phyloP scores from a whole-genome alignment of 177 flowering plant species.

The Vitis hybrid region DNA sequence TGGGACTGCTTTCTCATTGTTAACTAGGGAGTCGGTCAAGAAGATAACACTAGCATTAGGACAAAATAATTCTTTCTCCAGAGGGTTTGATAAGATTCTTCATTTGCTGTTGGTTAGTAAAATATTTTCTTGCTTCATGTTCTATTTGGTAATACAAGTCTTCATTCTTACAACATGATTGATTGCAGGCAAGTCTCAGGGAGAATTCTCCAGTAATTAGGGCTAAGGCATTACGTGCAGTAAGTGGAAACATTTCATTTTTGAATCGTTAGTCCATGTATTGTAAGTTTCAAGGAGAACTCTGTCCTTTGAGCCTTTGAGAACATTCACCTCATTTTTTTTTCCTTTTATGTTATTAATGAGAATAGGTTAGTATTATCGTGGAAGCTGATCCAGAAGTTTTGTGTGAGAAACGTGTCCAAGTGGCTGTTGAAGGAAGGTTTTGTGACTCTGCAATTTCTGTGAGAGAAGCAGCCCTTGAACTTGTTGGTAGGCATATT shows the following conservation, averaged over 20 bases:
- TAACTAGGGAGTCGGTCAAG: constrained; percentile 73
- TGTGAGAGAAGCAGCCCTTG: constrained; percentile 97
- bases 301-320: neutral
- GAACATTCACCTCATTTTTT: neutral
- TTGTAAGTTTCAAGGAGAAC: neutral
- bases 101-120: constrained; percentile 75
- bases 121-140: constrained; percentile 1
- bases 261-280: neutral
- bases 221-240: constrained; percentile 93
- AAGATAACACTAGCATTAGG: constrained; percentile 79
- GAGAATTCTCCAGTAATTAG: constrained; percentile 89
- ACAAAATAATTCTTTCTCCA: constrained; percentile 78
- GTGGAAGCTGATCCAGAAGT: constrained; percentile 99
- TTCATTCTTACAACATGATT: constrained; percentile 11
- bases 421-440: constrained; percentile 94
- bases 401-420: constrained; percentile 81
- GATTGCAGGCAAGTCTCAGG: constrained; percentile 77
- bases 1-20: constrained; percentile 41
- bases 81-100: constrained; percentile 97
- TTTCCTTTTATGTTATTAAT: constrained; percentile 8
- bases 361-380: constrained; percentile 82
- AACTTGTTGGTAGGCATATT: constrained; percentile 97
- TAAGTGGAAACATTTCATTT: constrained; percentile 29
- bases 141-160: neutral
- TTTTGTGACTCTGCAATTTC: constrained; percentile 97